These are phyloP conservation scores for Glycine soja DNA, from an alignment of 306 rosid species.

Conservation along the genomic window DNA sequence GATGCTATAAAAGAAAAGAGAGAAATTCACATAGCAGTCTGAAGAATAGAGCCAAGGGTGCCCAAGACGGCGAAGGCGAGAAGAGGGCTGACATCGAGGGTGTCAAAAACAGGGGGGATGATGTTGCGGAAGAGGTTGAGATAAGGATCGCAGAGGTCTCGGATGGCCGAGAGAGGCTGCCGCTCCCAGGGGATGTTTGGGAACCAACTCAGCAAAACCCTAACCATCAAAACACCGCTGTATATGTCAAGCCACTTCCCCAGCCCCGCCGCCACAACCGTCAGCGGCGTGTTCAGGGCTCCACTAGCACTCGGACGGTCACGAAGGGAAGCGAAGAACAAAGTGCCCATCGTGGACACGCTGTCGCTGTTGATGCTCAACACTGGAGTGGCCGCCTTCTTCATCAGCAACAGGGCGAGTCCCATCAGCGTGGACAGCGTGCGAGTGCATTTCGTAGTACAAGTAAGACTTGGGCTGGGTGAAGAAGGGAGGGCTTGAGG, in stretches of 20 bases:
- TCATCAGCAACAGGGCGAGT: neutral
- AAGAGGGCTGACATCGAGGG: slow-evolving; percentile 92
- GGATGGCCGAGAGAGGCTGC: slow-evolving; percentile 85
- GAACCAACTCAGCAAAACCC: slow-evolving; percentile 98
- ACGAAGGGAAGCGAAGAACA: slow-evolving; percentile 69
- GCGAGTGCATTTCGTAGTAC: slow-evolving; percentile 27
- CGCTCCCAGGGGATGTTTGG: slow-evolving; percentile 97
- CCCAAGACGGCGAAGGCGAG: slow-evolving; percentile 93
- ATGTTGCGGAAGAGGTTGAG: slow-evolving; percentile 84
- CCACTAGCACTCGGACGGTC: slow-evolving; percentile 51
- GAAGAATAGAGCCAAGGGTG: slow-evolving; percentile 72
- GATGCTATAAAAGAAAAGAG: slow-evolving; percentile 9
- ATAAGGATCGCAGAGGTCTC: slow-evolving; percentile 95
- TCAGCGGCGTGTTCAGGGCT: slow-evolving; percentile 80
- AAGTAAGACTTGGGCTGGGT: no score
- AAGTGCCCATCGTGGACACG: slow-evolving; percentile 23
- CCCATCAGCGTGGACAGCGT: slow-evolving; percentile 31
- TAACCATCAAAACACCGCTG: slow-evolving; percentile 93
- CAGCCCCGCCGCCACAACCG: slow-evolving; percentile 93
- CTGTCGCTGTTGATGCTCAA: neutral
- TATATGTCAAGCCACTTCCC: slow-evolving; percentile 94
- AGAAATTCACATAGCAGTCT: slow-evolving; percentile 8
- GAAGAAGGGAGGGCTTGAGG: no score
- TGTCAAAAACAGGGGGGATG: slow-evolving; percentile 84
- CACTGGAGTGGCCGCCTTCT: neutral